phyloP scores from a whole-genome alignment of 140 eudicot species.

The Bidens hawaiensis region DNA sequence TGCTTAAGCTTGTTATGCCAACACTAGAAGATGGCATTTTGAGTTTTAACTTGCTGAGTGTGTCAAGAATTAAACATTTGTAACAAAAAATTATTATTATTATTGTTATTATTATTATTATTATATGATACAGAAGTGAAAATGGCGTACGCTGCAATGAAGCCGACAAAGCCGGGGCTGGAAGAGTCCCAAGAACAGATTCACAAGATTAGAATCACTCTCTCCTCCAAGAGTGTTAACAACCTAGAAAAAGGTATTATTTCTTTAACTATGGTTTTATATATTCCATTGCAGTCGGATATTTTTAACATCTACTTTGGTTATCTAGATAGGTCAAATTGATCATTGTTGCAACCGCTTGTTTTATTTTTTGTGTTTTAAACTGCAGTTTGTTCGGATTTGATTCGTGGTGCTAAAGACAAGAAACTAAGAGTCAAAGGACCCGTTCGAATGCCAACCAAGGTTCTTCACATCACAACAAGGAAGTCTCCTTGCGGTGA shows the following conservation, averaged over 20 bases:
- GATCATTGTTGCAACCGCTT: background rate
- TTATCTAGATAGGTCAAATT: background rate
- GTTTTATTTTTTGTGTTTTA: background rate
- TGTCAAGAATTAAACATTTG: background rate
- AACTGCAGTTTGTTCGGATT: constrained; percentile 26
- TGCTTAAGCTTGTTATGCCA: background rate
- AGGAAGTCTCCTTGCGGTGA: constrained; percentile 57
- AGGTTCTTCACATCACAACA: constrained; percentile 44
- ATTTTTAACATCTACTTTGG: background rate
- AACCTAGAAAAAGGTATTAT: constrained; percentile 35
- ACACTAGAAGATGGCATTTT: background rate
- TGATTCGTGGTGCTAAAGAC: constrained; percentile 40
- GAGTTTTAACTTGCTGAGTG: background rate
- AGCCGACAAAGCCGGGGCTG: constrained; percentile 36
- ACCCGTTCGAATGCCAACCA: constrained; percentile 49
- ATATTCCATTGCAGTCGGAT: background rate
- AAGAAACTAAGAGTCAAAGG: constrained; percentile 40
- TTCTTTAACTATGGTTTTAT: background rate
- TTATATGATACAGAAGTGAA: background rate
- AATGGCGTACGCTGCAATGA: constrained; percentile 45
- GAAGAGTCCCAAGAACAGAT: constrained; percentile 38
- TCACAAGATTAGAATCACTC: constrained; percentile 41
- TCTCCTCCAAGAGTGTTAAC: constrained; percentile 37
- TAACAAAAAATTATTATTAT: background rate
- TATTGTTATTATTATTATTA: too few relatives aligned